Evolutionary conservation across 2,329 filamentous ascomycete species (phyloP).

Genomic region (Stachybotrys chlorohalonatus): DNA sequence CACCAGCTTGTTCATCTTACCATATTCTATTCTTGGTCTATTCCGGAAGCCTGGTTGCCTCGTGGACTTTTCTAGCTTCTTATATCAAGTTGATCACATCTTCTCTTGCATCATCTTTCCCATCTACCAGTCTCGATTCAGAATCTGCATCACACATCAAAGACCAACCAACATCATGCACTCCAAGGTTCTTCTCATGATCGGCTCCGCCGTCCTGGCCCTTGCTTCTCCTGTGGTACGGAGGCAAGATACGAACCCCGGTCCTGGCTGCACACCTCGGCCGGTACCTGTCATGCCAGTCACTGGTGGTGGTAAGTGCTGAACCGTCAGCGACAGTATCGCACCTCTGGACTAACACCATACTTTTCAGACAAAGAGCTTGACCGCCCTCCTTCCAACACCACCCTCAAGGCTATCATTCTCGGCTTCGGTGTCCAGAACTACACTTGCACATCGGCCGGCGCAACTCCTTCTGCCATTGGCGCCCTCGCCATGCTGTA

Average conservation of each 20-base stretch:
- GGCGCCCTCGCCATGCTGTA: conserved; percentile 54
- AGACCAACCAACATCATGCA: conserved; percentile 18
- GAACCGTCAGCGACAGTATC: not conserved
- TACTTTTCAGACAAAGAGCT: conserved; percentile 30
- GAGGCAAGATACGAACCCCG: conserved; percentile 2
- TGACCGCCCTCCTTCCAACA: conserved; percentile 25
- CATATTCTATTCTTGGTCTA: conserved; percentile 8
- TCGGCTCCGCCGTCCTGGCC: conserved; percentile 23
- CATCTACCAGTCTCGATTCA: not conserved
- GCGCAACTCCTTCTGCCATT: conserved; percentile 25
- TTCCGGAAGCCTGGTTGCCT: not conserved
- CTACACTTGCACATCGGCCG: conserved; percentile 48
- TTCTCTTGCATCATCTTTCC: not conserved
- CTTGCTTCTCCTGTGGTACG: conserved; percentile 15
- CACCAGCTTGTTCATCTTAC: conserved; percentile 3
- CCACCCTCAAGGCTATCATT: conserved; percentile 43
- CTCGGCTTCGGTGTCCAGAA: conserved; percentile 60
- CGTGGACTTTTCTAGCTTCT: not conserved
- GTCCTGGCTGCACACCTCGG: conserved; percentile 8
- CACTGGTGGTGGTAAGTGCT: conserved; percentile 26
- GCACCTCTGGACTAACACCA: conserved; percentile 7
- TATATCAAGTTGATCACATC: not conserved
- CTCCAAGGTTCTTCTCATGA: conserved; percentile 20
- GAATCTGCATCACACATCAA: not conserved
- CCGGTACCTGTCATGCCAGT: conserved; percentile 24